Percentiles rank a stretch among this genome's conserved stretches.
Conservation (phyloP, 371 early-diverging fungal species). For the Mortierella sp. region DNA sequence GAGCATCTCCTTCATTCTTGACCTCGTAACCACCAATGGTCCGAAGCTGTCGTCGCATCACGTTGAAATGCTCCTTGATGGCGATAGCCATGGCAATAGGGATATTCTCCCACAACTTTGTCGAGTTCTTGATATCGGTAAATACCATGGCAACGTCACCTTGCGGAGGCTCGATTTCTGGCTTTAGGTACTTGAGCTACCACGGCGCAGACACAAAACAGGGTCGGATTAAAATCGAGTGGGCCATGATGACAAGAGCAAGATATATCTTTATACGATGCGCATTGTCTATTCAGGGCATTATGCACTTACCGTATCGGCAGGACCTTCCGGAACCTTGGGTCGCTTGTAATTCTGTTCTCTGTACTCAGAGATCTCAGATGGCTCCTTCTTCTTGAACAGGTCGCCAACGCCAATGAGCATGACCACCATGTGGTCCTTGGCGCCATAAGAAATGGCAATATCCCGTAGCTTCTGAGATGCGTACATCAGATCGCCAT, state of each 20-base stretch:
- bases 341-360: constrained; percentile 39
- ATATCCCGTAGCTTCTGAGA: constrained; percentile 89
- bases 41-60: constrained; percentile 87
- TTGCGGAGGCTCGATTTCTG: constrained; percentile 88
- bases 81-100: constrained; percentile 90
- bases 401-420: constrained; percentile 83
- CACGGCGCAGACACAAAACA: background rate
- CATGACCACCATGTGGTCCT: constrained; percentile 86
- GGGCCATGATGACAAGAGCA: background rate
- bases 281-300: too few species aligned
- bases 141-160: constrained; percentile 92
- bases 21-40: constrained; percentile 96
- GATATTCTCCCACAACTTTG: constrained; percentile 92
- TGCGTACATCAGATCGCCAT: constrained; percentile 79
- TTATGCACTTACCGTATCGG: constrained; percentile 69
- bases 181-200: constrained; percentile 71
- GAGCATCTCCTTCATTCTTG: constrained; percentile 97
- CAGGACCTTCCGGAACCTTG: constrained; percentile 58
- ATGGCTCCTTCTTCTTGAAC: constrained; percentile 57
- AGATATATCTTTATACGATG: background rate
- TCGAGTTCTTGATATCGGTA: constrained; percentile 96
- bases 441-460: constrained; percentile 89
- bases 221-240: background rate
- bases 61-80: constrained; percentile 88
- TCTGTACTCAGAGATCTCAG: constrained; percentile 17